phyloP scores from a whole-genome alignment of 257 asterid species.

The Fraxinus pennsylvanica region DNA sequence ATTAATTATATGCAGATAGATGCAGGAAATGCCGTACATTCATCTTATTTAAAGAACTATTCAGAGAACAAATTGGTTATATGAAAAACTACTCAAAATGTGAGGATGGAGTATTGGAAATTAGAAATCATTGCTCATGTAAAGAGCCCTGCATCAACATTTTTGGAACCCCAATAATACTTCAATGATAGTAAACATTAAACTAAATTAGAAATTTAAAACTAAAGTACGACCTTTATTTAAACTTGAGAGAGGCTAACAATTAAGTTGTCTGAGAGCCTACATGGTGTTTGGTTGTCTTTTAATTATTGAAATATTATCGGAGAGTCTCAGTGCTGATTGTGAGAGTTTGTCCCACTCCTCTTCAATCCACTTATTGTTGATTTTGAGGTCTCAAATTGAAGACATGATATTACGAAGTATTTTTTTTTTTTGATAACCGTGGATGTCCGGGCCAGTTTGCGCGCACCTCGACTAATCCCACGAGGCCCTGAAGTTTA shows the following conservation, averaged over 20 bases:
- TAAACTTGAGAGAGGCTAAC: background rate
- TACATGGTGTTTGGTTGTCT: background rate
- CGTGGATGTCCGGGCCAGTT: too few relatives aligned
- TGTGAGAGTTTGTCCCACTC: background rate
- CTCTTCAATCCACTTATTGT: background rate
- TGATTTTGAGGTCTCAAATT: background rate
- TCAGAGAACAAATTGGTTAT: background rate
- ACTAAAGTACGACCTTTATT: background rate
- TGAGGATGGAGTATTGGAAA: background rate
- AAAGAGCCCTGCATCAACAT: background rate
- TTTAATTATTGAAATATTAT: background rate
- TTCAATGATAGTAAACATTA: background rate
- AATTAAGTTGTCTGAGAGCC: background rate
- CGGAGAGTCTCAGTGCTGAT: background rate
- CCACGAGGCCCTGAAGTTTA: too few relatives aligned
- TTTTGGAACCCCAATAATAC: background rate
- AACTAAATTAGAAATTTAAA: background rate
- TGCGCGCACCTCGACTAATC: too few relatives aligned
- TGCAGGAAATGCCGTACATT: background rate
- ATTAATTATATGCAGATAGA: background rate
- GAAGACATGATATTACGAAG: background rate
- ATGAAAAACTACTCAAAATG: background rate
- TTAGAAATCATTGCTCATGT: background rate
- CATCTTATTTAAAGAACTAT: background rate
- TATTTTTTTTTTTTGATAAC: too few relatives aligned